Conservation (phyloP, 176 grass and related monocot genomes). For the Eleusine indica region DNA sequence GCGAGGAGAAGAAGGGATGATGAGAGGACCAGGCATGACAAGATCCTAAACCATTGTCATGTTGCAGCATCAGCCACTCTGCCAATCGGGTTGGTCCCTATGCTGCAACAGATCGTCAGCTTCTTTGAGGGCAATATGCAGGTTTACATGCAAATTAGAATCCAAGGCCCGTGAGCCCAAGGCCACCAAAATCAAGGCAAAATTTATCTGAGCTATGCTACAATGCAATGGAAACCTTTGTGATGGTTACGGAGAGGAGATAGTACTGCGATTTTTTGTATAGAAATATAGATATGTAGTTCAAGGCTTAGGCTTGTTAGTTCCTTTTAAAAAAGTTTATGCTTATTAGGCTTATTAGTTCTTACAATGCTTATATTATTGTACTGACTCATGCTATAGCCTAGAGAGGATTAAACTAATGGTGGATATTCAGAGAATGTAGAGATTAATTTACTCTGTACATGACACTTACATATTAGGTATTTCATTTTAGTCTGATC, state of each 20-base stretch:
- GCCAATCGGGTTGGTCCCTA: constrained; percentile 58
- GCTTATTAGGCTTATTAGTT: constrained; percentile 24
- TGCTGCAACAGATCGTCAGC: constrained; percentile 58
- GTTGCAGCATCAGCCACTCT: constrained; percentile 55
- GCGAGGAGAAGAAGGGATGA: constrained; percentile 55
- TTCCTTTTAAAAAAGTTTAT: neutral
- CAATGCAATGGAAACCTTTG: constrained; percentile 2
- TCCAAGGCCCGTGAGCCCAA: constrained; percentile 7
- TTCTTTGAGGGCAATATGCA: constrained; percentile 55
- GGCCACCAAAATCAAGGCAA: neutral
- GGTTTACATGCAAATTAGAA: constrained; percentile 57
- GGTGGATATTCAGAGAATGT: neutral
- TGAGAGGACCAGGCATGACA: constrained; percentile 55
- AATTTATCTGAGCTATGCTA: neutral
- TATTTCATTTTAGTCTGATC: neutral
- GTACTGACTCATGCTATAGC: neutral
- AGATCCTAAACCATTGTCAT: constrained; percentile 50
- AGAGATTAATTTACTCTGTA: constrained; percentile 27
- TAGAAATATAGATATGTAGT: neutral
- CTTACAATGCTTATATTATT: neutral
- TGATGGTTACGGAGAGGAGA: neutral
- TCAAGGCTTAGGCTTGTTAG: constrained; percentile 32
- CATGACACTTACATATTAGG: neutral
- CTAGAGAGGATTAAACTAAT: neutral
- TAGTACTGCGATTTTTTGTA: constrained; percentile 27